Base-by-base conservation (phyloP, 2,329 filamentous ascomycete species). In the Ilyonectria mors-panacis region DNA sequence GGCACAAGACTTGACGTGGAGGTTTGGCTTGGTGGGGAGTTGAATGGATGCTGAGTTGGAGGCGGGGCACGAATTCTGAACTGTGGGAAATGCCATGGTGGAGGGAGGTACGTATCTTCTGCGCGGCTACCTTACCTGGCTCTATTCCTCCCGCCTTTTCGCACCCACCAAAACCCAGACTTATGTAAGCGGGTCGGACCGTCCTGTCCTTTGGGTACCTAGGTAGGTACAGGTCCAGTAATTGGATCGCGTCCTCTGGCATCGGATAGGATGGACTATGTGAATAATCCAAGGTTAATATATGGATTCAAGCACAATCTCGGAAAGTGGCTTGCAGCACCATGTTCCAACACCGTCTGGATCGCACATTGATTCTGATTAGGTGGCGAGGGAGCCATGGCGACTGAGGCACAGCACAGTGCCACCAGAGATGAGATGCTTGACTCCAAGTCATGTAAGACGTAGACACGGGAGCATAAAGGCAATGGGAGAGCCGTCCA, bases 11-110 rank as follows among this genome's bases (percentile, higher is more conserved):
- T 76, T 70, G 67, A 75, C 72, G 74, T 76, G 73, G 73, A 76
- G 74, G 74, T 76, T 75, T 72, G 66, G 73, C 68, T 65, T 62
- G 63, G 66, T 59, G 66, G 73, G 72, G 73, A 74, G 63, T 67
- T 65, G 65, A 67, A 58, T 65, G 64, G 66, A 55, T 45, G 69
- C 48, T 65, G 63, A 70, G 68, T 54, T 59, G 58, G 66, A 62
- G 72, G 72, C 72, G 74, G 74, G 74, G 74, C 73, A 75, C 65
- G 47, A 65, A 65, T 61, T 61, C 39, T 60, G 44, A 57, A 51
- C 33, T 59, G 63, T 57, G 57, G 57, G 59, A 66, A 60, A 57
- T 35, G 23, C 35, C 12, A 23, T 17, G 45, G 63, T 66, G 63
- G 63, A 51, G 63, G 35, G 45, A 12, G 15, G 50, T 53, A 53